These are phyloP conservation scores for Phlebiopsis gigantea DNA, from an alignment of 768 basidiomycete genomes.

Conservation along the genomic window DNA sequence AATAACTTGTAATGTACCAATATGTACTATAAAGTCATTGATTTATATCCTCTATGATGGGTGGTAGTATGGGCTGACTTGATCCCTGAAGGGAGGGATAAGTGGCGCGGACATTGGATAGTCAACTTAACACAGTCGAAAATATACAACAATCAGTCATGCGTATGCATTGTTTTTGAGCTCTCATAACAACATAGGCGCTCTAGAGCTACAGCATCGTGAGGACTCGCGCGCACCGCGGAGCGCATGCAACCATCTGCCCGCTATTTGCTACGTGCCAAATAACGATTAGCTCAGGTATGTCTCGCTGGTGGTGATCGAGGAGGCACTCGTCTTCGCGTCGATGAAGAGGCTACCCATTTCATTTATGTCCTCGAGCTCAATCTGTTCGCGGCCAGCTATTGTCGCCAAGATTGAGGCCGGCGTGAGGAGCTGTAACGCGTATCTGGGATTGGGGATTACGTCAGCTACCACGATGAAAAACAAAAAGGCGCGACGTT, in stretches of 20 bases:
- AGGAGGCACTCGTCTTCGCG: constrained; percentile 60
- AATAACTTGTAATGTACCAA: too few relatives aligned
- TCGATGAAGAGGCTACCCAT: constrained; percentile 95
- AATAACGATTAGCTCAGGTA: not conserved
- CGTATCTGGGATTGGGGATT: constrained; percentile 61
- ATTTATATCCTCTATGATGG: too few relatives aligned
- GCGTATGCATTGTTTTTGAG: too few relatives aligned
- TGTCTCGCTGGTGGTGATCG: constrained; percentile 9
- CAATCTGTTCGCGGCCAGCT: constrained; percentile 75
- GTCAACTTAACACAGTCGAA: too few relatives aligned
- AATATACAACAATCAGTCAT: too few relatives aligned
- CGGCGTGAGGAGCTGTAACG: constrained; percentile 86
- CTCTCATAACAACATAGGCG: not conserved
- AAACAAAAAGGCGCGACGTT: not conserved
- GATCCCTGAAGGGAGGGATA: too few relatives aligned
- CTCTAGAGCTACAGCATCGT: not conserved
- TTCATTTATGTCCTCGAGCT: constrained; percentile 85
- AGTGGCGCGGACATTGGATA: too few relatives aligned
- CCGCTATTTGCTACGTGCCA: too few relatives aligned
- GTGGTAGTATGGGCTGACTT: too few relatives aligned
- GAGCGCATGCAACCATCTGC: too few relatives aligned
- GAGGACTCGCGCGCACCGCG: too few relatives aligned
- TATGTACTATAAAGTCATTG: too few relatives aligned
- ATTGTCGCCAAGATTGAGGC: constrained; percentile 82
- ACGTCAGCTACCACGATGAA: not conserved